Evolutionary conservation across 129 eudicot genomes (phyloP), one percentile per base, ranked within the genome.

Genomic region (Rutidosis leptorrhynchoides): DNA sequence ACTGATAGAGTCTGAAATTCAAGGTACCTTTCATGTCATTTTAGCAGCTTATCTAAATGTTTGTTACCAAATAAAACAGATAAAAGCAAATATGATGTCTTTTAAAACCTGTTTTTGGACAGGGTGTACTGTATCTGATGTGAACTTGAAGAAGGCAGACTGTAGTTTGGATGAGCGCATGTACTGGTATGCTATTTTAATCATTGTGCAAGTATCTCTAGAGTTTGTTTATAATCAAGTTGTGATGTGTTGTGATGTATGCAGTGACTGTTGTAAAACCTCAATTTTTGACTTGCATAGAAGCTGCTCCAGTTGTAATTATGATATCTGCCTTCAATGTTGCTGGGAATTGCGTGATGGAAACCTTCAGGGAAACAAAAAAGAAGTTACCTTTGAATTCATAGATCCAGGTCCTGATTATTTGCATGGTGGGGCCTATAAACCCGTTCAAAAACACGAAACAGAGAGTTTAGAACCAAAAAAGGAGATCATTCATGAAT

Each of bases 201-300:
- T 14, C 23, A 19, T 68, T 49, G 1, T 32, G 20, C 48, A 17
- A 52, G 56, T 22, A 28, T 61, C 28, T 21, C 23, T 17, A 24
- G 23, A 10, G 37, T 57, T 58, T 61, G 17, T 55, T 21, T 40
- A 24, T 32, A 20, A 7, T 42, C 37, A 43, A 28, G 46, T 2
- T 68, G 29, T 33, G 28, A 25, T 59, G 17, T 27, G 49, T 22
- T 20, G 2, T 49, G 10, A 59, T 54, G 30, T 54, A 46, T 83
- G 84, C 88, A 89, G 96, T 48, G 78, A 89, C 81, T 75, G 85
- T 81, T 89, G 96, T 68, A 79, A 77, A 70, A 89, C 96, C 1
- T 83, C 90, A 11, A 89, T 86, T 58, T 73, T 57, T 60, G 94
- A 89, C 77, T 74, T 78, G 76, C 88, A 80, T 68, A 75, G 96